Percentiles rank a stretch among this genome's conserved stretches.
phyloP scores from a whole-genome alignment of 495 filamentous ascomycete genomes.

The Bombardia bombarda region DNA sequence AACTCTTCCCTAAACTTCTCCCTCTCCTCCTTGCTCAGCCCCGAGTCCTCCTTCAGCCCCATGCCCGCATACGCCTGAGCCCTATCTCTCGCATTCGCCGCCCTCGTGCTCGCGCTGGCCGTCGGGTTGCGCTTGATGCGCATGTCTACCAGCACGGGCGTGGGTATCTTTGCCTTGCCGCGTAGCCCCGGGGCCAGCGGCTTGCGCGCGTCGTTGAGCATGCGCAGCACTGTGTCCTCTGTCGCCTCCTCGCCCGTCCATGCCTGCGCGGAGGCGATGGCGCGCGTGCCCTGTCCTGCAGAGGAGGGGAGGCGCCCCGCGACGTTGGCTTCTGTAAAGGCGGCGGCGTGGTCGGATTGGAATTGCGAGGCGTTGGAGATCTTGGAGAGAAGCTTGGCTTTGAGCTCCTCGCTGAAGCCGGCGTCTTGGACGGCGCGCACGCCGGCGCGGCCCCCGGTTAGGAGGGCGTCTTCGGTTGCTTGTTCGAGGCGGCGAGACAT shows the following conservation, averaged over 20 bases:
- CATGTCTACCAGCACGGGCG: conserved; percentile 48
- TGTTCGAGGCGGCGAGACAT: conserved; percentile 68
- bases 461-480: conserved; percentile 72
- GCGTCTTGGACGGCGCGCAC: conserved; percentile 72
- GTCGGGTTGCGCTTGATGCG: conserved; percentile 38
- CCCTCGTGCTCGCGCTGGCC: conserved; percentile 43
- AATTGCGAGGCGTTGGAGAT: conserved; percentile 66
- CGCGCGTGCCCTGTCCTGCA: conserved; percentile 65
- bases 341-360: conserved; percentile 56
- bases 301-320: conserved; percentile 32
- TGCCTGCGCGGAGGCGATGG: conserved; percentile 58
- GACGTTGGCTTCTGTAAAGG: conserved; percentile 59
- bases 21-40: conserved; percentile 59
- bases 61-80: conserved; percentile 62
- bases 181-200: conserved; percentile 47
- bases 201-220: conserved; percentile 79
- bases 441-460: conserved; percentile 63
- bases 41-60: conserved; percentile 43
- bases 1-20: conserved; percentile 62
- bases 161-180: conserved; percentile 40
- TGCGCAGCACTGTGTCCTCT: conserved; percentile 72
- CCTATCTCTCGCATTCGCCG: conserved; percentile 73
- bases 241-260: conserved; percentile 74
- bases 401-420: conserved; percentile 82
- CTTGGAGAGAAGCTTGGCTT: conserved; percentile 62